A percentile compares a stretch with the other conserved stretches of the same genome.
phyloP scores from a whole-genome alignment of 2,329 filamentous ascomycete genomes.

The Pestalotiopsis sp. region DNA sequence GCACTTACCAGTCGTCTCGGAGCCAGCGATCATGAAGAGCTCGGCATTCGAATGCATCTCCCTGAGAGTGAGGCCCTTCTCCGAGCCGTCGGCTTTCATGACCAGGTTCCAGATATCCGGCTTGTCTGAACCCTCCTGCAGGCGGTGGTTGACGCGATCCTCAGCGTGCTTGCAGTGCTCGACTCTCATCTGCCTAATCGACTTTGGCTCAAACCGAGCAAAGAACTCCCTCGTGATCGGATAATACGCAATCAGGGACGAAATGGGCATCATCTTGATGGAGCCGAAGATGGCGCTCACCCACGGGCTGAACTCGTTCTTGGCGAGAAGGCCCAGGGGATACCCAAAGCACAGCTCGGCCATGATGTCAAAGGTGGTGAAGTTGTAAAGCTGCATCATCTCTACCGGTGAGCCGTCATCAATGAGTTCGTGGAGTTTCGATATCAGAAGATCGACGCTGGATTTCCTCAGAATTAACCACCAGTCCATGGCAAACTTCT shows the following conservation, averaged over 20 bases:
- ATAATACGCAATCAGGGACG: slow-evolving; percentile 21
- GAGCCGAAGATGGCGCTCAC: slow-evolving; percentile 23
- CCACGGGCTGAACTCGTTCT: slow-evolving; percentile 25
- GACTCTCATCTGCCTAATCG: slow-evolving; percentile 18
- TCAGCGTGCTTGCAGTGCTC: slow-evolving; percentile 20
- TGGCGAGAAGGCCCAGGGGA: slow-evolving; percentile 19
- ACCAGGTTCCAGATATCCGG: slow-evolving; percentile 27
- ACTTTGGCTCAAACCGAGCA: slow-evolving; percentile 23
- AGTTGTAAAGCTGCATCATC: slow-evolving; percentile 22
- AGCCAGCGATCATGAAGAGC: slow-evolving; percentile 19
- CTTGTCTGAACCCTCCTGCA: slow-evolving; percentile 22
- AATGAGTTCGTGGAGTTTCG: slow-evolving; percentile 34
- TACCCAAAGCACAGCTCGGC: slow-evolving; percentile 25
- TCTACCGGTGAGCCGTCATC: slow-evolving; percentile 19
- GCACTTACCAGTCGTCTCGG: slow-evolving; percentile 17
- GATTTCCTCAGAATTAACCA: not conserved
- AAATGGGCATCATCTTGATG: slow-evolving; percentile 24
- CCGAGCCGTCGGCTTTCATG: slow-evolving; percentile 18
- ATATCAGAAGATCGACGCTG: slow-evolving; percentile 36
- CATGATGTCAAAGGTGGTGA: slow-evolving; percentile 26
- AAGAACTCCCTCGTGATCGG: slow-evolving; percentile 20
- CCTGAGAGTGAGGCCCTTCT: slow-evolving; percentile 12
- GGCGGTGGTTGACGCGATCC: slow-evolving; percentile 29
- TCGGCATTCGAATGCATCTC: slow-evolving; percentile 22
- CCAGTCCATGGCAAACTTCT: not conserved